Evolutionary conservation across 805 yeast species (phyloP).

Genomic region (Starmerella cellae): DNA sequence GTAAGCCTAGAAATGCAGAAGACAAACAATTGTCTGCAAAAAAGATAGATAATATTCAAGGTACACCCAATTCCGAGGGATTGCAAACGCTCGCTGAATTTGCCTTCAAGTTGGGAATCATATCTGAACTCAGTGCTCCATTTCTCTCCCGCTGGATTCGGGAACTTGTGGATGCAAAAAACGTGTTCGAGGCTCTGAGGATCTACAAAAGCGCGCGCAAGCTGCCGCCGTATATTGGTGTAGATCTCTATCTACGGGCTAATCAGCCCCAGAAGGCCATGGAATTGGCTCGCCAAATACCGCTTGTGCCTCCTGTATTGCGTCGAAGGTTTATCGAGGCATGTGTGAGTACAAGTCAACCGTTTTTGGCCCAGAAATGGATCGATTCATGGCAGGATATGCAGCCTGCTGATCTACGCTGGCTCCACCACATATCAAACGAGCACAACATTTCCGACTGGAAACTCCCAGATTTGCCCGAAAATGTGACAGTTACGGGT

Average conservation of each 20-base stretch:
- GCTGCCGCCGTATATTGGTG: constrained; percentile 3
- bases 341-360: background rate
- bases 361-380: constrained; percentile 7
- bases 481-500: background rate
- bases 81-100: constrained; percentile 7
- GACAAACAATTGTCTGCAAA: too few relatives aligned
- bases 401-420: constrained; percentile 12
- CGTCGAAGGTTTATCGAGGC: constrained; percentile 5
- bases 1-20: too few relatives aligned
- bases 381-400: constrained; percentile 14
- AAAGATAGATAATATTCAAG: too few relatives aligned
- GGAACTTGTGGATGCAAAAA: background rate
- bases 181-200: constrained; percentile 14
- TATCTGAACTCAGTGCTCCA: background rate
- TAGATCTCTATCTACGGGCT: constrained; percentile 8
- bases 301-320: constrained; percentile 1
- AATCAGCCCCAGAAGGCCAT: constrained; percentile 10
- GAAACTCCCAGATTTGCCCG: constrained; percentile 3
- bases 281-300: constrained; percentile 1
- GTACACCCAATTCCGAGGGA: background rate
- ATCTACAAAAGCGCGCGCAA: constrained; percentile 4
- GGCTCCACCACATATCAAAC: constrained; percentile 11
- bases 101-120: constrained; percentile 3
- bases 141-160: constrained; percentile 3
- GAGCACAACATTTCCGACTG: background rate